A percentile compares a stretch with the other conserved stretches of the same genome.
Evolutionary conservation across 148 eudicot genomes (phyloP).

Genomic region (Chenopodium suecicum): DNA sequence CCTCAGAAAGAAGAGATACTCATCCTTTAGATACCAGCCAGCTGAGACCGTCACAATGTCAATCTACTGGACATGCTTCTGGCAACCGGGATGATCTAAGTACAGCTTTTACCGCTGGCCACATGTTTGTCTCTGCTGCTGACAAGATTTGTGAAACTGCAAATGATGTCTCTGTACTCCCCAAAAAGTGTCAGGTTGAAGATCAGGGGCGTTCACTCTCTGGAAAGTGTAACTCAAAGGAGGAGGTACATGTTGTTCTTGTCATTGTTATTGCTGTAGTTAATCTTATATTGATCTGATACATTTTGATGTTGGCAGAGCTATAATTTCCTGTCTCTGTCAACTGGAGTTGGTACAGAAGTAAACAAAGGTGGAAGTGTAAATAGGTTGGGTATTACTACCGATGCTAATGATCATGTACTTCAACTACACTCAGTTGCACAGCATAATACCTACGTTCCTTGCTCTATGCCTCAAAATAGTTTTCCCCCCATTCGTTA

Average conservation of each 20-base stretch:
- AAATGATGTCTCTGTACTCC: conserved; percentile 30
- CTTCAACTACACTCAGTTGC: conserved; percentile 32
- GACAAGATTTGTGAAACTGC: conserved; percentile 33
- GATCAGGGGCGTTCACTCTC: conserved; percentile 33
- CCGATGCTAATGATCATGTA: conserved; percentile 30
- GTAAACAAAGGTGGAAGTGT: conserved; percentile 16
- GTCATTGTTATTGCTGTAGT: neutral
- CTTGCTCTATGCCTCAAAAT: conserved; percentile 34
- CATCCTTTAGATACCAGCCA: conserved; percentile 26
- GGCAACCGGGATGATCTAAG: conserved; percentile 19
- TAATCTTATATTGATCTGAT: conserved; percentile 12
- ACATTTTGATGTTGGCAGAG: conserved; percentile 38
- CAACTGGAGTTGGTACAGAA: conserved; percentile 34
- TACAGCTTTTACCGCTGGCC: conserved; percentile 22
- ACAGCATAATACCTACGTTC: conserved; percentile 26
- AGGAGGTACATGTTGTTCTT: conserved; percentile 37
- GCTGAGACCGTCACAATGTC: conserved; percentile 13
- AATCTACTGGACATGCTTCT: conserved; percentile 10
- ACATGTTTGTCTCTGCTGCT: conserved; percentile 19
- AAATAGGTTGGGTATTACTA: conserved; percentile 19
- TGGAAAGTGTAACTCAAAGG: conserved; percentile 24
- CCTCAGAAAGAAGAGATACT: conserved; percentile 38
- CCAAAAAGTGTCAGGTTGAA: conserved; percentile 35
- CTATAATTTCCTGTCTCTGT: conserved; percentile 50
- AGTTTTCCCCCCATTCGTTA: conserved; percentile 29